phyloP scores from a whole-genome alignment of 805 yeast species.

The Candida bentonensis region DNA sequence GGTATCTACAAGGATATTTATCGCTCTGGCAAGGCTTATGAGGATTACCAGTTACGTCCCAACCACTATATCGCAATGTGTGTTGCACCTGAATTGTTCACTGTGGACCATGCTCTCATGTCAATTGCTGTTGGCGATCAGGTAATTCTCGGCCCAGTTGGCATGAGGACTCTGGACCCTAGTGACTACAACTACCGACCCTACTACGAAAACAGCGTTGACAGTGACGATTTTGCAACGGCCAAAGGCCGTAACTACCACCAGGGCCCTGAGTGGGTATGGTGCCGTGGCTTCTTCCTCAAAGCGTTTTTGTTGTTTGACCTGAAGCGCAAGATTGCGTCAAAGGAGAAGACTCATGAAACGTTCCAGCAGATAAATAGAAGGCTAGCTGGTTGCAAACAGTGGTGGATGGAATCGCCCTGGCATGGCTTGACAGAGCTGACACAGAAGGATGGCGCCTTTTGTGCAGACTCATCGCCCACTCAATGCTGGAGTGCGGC shows the following conservation, averaged over 20 bases:
- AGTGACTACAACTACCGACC: conserved; percentile 87
- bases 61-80: conserved; percentile 85
- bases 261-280: conserved; percentile 98
- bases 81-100: conserved; percentile 90
- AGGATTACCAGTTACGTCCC: conserved; percentile 87
- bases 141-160: conserved; percentile 73
- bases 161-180: conserved; percentile 88
- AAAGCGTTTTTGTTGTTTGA: conserved; percentile 58
- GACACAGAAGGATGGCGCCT: conserved; percentile 74
- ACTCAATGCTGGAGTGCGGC: conserved; percentile 96
- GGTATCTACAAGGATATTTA: conserved; percentile 88
- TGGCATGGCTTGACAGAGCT: conserved; percentile 95
- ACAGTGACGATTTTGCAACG: conserved; percentile 76
- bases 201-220: conserved; percentile 67
- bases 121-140: conserved; percentile 63
- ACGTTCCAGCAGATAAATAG: conserved; percentile 44
- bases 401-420: conserved; percentile 58
- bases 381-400: conserved; percentile 49
- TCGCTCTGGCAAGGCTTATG: conserved; percentile 71
- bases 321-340: conserved; percentile 23
- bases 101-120: conserved; percentile 39
- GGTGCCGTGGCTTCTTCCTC: conserved; percentile 79
- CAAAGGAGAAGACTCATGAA: conserved; percentile 28
- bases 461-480: conserved; percentile 80
- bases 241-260: conserved; percentile 94